Conservation (phyloP, 192 early-diverging fungal genomes). For the Coemansia sp. region DNA sequence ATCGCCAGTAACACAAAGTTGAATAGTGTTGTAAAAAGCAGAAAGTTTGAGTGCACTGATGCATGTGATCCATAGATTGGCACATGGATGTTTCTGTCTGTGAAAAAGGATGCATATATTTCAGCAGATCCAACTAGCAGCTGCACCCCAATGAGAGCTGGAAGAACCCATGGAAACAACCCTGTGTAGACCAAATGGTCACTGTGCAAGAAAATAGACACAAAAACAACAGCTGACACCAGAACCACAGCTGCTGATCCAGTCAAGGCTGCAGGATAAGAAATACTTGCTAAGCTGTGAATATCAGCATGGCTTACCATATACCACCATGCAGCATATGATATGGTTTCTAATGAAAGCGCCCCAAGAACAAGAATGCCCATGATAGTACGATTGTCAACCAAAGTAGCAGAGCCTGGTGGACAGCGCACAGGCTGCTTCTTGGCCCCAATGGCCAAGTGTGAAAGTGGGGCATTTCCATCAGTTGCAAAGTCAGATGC, state of each 20-base stretch:
- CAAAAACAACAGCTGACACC: neutral
- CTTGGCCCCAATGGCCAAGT: neutral
- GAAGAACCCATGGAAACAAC: conserved; percentile 30
- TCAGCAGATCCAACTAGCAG: conserved; percentile 11
- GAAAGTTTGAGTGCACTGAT: conserved; percentile 16
- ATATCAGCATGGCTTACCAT: neutral
- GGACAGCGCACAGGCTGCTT: conserved; percentile 26
- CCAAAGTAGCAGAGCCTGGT: conserved; percentile 13
- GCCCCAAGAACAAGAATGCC: conserved; percentile 5
- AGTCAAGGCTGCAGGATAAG: neutral
- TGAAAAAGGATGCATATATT: conserved; percentile 39
- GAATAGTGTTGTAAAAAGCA: conserved; percentile 10
- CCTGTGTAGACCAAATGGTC: conserved; percentile 8
- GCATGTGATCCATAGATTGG: conserved; percentile 23
- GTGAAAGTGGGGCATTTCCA: neutral
- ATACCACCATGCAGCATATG: conserved; percentile 13
- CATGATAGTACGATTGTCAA: conserved; percentile 23
- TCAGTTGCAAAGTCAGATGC: neutral
- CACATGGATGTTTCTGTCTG: conserved; percentile 10
- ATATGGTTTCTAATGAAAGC: conserved; percentile 5
- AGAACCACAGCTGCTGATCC: conserved; percentile 11
- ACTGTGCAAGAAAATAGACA: neutral
- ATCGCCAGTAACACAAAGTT: neutral
- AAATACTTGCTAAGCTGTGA: neutral
- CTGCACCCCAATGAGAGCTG: conserved; percentile 11